phyloP scores from a whole-genome alignment of 257 asterid genomes.

The Solanum verrucosum region DNA sequence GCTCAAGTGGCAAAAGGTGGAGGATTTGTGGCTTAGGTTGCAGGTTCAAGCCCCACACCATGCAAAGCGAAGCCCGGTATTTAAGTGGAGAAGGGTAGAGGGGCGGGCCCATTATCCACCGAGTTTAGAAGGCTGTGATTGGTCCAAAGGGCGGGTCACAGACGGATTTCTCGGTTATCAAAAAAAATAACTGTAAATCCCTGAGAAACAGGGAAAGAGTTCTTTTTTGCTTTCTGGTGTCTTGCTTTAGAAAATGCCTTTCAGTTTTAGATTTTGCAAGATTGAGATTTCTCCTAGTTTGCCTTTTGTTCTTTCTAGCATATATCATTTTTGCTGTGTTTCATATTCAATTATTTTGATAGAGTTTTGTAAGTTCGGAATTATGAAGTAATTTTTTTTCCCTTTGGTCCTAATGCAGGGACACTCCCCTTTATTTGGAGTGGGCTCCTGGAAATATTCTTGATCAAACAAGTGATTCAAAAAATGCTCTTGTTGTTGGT shows the following conservation, averaged over 20 bases:
- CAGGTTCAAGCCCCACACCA: too few species aligned
- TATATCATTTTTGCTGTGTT: not conserved
- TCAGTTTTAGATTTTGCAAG: not conserved
- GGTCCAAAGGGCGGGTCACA: too few species aligned
- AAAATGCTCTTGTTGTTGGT: slow-evolving; percentile 25
- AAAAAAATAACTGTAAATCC: not conserved
- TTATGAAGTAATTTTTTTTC: not conserved
- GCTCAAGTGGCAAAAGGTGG: too few species aligned
- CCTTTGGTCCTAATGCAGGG: slow-evolving; percentile 35
- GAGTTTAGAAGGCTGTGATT: too few species aligned
- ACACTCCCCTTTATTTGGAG: slow-evolving; percentile 87
- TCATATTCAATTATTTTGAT: not conserved
- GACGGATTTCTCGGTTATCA: too few species aligned
- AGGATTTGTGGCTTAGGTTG: too few species aligned
- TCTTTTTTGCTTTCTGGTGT: not conserved
- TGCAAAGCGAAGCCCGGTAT: too few species aligned
- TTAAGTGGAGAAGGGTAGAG: too few species aligned
- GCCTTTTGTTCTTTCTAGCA: not conserved
- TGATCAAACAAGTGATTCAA: slow-evolving; percentile 26
- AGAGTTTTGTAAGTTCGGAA: not conserved
- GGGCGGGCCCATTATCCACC: too few species aligned
- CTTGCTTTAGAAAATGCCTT: not conserved
- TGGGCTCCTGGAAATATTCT: slow-evolving; percentile 94
- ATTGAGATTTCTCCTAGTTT: not conserved
- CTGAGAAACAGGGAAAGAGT: not conserved